These are phyloP conservation scores for Zymoseptoria tritici DNA, from an alignment of 2,329 filamentous ascomycete species.

Conservation along the genomic window DNA sequence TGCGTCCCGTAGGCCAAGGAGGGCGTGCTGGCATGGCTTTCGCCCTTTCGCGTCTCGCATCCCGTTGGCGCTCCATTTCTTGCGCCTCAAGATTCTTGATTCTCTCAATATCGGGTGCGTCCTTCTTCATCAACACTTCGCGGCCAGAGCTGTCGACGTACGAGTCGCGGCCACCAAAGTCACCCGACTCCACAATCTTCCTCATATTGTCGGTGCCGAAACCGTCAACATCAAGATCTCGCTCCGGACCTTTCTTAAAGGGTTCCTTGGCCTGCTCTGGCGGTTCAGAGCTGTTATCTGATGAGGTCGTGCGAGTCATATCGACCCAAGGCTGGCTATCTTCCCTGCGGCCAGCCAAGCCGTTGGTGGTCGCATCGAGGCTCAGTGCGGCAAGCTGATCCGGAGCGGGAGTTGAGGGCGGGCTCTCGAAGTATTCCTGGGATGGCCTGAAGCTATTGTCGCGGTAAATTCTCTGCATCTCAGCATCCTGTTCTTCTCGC, in stretches of 20 bases:
- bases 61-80: slow-evolving; percentile 27
- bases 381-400: slow-evolving; percentile 20
- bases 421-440: slow-evolving; percentile 25
- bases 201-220: slow-evolving; percentile 68
- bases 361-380: slow-evolving; percentile 11
- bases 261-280: slow-evolving; percentile 6
- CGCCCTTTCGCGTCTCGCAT: slow-evolving; percentile 28
- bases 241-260: slow-evolving; percentile 28
- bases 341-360: slow-evolving; percentile 9
- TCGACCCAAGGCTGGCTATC: slow-evolving; percentile 13
- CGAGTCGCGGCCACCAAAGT: slow-evolving; percentile 35
- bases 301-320: slow-evolving; percentile 11
- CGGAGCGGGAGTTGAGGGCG: slow-evolving; percentile 28
- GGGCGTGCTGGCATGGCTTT: slow-evolving; percentile 23
- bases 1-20: slow-evolving; percentile 36
- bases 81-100: slow-evolving; percentile 31
- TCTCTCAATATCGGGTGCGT: slow-evolving; percentile 57
- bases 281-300: slow-evolving; percentile 4
- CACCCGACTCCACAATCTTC: slow-evolving; percentile 30
- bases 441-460: slow-evolving; percentile 14
- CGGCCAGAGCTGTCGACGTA: slow-evolving; percentile 51
- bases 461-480: slow-evolving; percentile 37
- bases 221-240: slow-evolving; percentile 70
- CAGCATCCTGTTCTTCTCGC: slow-evolving; percentile 53
- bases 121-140: slow-evolving; percentile 63